A percentile compares a stretch with the other conserved stretches of the same genome.
Evolutionary conservation across 2,329 filamentous ascomycete species (phyloP).

Genomic region (Aspergillus amoenus): DNA sequence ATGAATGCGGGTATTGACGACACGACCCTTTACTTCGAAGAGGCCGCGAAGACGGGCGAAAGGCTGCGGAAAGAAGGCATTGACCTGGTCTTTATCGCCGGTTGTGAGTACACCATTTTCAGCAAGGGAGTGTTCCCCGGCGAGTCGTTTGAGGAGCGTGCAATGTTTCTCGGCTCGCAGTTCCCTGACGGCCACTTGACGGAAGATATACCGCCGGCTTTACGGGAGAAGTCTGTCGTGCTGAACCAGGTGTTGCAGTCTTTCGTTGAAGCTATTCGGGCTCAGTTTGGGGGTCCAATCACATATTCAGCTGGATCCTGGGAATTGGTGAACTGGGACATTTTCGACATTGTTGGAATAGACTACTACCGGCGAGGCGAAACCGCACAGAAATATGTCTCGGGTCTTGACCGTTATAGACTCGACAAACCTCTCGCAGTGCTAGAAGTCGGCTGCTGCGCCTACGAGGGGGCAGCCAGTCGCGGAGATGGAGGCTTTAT

Average conservation of each 20-base stretch:
- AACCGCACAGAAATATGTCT: conserved; percentile 11
- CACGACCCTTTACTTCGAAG: conserved; percentile 8
- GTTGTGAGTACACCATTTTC: conserved; percentile 17
- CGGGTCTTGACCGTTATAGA: conserved; percentile 7
- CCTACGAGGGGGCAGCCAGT: conserved; percentile 15
- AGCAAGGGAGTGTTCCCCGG: conserved; percentile 14
- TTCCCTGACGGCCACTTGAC: conserved; percentile 2
- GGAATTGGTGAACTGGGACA: conserved; percentile 18
- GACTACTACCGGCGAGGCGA: conserved; percentile 17
- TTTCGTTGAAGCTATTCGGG: conserved; percentile 6
- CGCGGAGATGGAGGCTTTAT: conserved; percentile 15
- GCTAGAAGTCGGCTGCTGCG: conserved; percentile 18
- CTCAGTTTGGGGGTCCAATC: background rate
- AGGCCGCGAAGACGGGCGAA: conserved; percentile 10
- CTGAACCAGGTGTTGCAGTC: conserved; percentile 10
- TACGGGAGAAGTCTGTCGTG: conserved; percentile 11
- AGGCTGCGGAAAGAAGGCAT: conserved; percentile 6
- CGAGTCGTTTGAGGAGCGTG: conserved; percentile 13
- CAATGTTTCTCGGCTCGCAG: conserved; percentile 9
- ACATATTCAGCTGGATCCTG: conserved; percentile 18
- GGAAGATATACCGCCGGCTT: background rate
- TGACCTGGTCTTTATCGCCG: conserved; percentile 12
- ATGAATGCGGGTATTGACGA: conserved; percentile 12
- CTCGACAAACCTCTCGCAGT: conserved; percentile 13
- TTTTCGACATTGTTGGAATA: conserved; percentile 18